Base-by-base conservation (phyloP, 2,329 filamentous ascomycete species). In the Alternaria arbusti region DNA sequence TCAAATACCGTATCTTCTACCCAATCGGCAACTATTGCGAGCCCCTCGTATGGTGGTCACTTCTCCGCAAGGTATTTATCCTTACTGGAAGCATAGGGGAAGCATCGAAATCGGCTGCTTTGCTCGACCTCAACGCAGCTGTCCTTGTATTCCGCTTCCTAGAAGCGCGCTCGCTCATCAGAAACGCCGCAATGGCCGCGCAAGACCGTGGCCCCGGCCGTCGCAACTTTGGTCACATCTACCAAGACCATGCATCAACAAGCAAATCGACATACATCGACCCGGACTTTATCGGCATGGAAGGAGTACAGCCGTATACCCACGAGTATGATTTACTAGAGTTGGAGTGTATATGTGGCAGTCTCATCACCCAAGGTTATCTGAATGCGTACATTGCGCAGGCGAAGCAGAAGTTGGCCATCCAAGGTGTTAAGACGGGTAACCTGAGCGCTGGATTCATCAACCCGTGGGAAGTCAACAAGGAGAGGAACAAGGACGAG, bases 381-480 rank as follows among this genome's bases (percentile, higher is more conserved):
- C 84, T 97, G 76, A 89, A 90, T 69, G 95, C 94, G 2, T 97
- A 94, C 74, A 86, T 97, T 26, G 92, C 91, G 15, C 93, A 96
- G 73, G 87, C 87, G 25, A 89, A 90, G 74, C 86, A 87, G 46
- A 89, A 91, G 52, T 94, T 97, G 74, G 94, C 93, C 12, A 92
- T 97, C 46, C 88, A 91, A 56, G 94, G 94, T 3, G 89, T 91
- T 23, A 91, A 90, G 64, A 74, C 72, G 3, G 78, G 83, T 8
- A 86, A 90, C 0, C 80, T 92, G 20, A 84, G 84, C 32, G 91
- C 90, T 1, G 92, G 92, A 0, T 97, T 95, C 83, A 94, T 94
- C 1, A 83, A 82, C 46, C 88, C 92, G 1, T 93, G 90, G 86
- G 84, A 88, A 60, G 90, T 90, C 0, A 86, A 96, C 15, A 84